phyloP scores from a whole-genome alignment of 768 basidiomycete genomes.

The Lentinula boryana region DNA sequence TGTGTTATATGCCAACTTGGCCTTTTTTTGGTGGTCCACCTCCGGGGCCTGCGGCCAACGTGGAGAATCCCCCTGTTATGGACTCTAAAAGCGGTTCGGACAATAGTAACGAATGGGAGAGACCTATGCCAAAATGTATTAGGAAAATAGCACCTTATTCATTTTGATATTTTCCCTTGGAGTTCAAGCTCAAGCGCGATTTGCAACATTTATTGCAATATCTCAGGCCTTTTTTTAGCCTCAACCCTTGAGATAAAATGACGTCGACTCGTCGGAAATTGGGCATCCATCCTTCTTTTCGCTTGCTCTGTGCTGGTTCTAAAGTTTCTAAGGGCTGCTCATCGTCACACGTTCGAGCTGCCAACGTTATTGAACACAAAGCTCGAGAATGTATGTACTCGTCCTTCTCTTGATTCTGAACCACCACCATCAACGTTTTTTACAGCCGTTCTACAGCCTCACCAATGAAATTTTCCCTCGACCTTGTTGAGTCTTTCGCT shows the following conservation, averaged over 20 bases:
- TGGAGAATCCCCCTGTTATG: neutral
- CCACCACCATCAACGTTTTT: neutral
- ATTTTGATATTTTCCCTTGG: neutral
- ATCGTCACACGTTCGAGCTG: neutral
- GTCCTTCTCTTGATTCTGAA: neutral
- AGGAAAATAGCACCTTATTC: conserved; percentile 18
- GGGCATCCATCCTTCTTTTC: neutral
- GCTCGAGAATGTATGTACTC: neutral
- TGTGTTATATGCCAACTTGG: conserved; percentile 40
- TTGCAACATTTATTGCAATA: too few relatives aligned
- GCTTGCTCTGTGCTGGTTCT: neutral
- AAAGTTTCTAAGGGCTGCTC: neutral
- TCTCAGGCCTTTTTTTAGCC: too few relatives aligned
- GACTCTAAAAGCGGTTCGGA: neutral
- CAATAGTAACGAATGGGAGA: conserved; percentile 11
- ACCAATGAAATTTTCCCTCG: neutral
- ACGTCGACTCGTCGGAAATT: neutral
- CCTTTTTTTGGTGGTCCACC: conserved; percentile 23
- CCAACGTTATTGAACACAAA: neutral
- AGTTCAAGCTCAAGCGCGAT: too few relatives aligned
- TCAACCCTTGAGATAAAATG: neutral
- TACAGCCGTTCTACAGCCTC: neutral
- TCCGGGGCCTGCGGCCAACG: neutral
- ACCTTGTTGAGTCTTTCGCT: neutral
- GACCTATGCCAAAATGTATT: conserved; percentile 23